phyloP scores from a whole-genome alignment of 495 filamentous ascomycete genomes.

The Aeminium ludgeri region DNA sequence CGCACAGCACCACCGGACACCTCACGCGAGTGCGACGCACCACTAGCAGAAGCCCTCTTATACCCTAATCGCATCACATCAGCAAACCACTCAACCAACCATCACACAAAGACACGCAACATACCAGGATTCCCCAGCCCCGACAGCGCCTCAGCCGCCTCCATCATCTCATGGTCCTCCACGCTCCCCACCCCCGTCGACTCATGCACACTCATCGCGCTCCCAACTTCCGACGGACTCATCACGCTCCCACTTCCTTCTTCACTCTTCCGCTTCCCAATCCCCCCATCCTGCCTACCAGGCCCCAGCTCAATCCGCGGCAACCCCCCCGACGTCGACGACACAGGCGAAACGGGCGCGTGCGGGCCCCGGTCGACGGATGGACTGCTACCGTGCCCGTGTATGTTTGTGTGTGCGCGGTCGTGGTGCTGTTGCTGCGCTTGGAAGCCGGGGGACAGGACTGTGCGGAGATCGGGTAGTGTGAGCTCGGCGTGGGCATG shows the following conservation, averaged over 20 bases:
- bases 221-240: conserved; percentile 12
- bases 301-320: conserved; percentile 9
- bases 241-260: no score
- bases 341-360: no score
- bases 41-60: no score
- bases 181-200: conserved; percentile 33
- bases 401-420: no score
- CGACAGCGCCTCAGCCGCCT: conserved; percentile 73
- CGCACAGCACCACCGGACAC: no score
- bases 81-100: no score
- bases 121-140: conserved; percentile 62
- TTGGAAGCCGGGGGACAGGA: conserved; percentile 15
- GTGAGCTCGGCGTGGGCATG: conserved; percentile 6
- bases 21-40: no score
- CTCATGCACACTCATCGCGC: conserved; percentile 12
- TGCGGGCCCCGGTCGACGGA: no score
- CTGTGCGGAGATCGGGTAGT: conserved; percentile 19
- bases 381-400: no score
- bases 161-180: conserved; percentile 65
- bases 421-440: no score
- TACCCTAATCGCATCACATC: not conserved
- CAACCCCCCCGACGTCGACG: conserved; percentile 5
- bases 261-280: no score
- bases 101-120: not conserved
- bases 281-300: no score